Evolutionary conservation across 495 filamentous ascomycete species (phyloP).

Genomic region (Chaetomidium leptoderma): DNA sequence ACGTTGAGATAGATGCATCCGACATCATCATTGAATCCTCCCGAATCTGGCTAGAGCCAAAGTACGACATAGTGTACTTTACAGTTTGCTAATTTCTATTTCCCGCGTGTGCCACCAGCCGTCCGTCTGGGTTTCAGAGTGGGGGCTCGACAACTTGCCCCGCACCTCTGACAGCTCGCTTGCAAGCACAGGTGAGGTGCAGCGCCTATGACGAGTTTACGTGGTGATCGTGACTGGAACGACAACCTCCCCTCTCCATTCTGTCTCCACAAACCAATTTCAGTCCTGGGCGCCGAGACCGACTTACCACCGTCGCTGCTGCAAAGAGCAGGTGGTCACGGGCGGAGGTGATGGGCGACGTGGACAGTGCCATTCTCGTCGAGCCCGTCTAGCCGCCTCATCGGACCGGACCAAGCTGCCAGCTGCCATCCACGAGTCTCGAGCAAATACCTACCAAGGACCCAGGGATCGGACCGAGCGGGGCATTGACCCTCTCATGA

Average conservation of each 20-base stretch:
- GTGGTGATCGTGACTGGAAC: constrained; percentile 19
- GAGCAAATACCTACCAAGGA: too few species aligned
- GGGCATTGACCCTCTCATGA: too few species aligned
- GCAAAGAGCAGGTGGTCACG: constrained; percentile 4
- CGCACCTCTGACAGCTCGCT: constrained; percentile 10
- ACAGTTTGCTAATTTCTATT: not conserved
- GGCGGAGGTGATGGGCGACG: not conserved
- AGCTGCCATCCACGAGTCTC: too few species aligned
- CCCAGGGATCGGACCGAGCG: too few species aligned
- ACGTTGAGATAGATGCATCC: not conserved
- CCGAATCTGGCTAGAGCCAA: too few species aligned
- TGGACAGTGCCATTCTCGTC: not conserved
- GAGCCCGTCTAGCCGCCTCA: too few species aligned
- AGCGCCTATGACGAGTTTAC: constrained; percentile 14
- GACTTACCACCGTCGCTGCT: not conserved
- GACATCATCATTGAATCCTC: not conserved
- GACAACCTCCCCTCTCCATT: not conserved
- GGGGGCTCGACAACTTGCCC: constrained; percentile 10
- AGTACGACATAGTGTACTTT: too few species aligned
- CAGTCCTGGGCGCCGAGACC: not conserved
- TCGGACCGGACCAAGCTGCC: too few species aligned
- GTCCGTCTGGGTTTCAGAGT: not conserved
- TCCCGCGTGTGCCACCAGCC: not conserved
- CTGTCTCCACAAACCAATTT: constrained; percentile 7
- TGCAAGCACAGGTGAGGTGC: constrained; percentile 9